Percentiles rank a stretch among this genome's conserved stretches.
Conservation (phyloP, 306 rosid species). For the Benincasa hispida region DNA sequence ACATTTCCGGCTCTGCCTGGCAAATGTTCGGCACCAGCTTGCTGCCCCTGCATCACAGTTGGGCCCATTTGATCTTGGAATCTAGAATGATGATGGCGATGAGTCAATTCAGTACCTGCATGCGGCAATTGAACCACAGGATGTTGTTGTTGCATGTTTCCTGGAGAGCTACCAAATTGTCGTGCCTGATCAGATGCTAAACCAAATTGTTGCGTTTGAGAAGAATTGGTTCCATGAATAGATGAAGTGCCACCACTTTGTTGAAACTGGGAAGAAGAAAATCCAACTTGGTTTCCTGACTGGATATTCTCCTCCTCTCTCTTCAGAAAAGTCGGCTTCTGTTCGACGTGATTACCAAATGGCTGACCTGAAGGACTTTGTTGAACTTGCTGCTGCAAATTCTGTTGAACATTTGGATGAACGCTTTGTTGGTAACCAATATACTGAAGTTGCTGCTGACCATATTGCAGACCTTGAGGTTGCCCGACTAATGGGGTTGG, state of each 20-base stretch:
- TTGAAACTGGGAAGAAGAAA: constrained; percentile 66
- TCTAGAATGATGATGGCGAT: constrained; percentile 50
- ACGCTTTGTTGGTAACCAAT: constrained; percentile 55
- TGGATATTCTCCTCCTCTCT: constrained; percentile 56
- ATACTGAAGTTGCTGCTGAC: constrained; percentile 53
- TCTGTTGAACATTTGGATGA: constrained; percentile 45
- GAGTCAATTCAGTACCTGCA: constrained; percentile 38
- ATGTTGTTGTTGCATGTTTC: constrained; percentile 41
- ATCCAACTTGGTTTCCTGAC: constrained; percentile 53
- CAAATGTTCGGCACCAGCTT: constrained; percentile 39
- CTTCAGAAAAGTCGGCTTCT: constrained; percentile 21
- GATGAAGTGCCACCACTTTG: constrained; percentile 38
- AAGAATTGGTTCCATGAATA: constrained; percentile 37
- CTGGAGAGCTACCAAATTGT: constrained; percentile 41
- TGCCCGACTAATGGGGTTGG: constrained; percentile 41
- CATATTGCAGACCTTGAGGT: constrained; percentile 48
- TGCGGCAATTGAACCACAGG: constrained; percentile 49
- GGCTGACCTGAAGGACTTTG: constrained; percentile 43
- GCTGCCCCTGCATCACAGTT: constrained; percentile 49
- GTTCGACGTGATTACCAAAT: constrained; percentile 61
- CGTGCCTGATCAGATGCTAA: constrained; percentile 50
- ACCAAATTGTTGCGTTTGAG: constrained; percentile 42
- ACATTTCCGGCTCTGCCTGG: constrained; percentile 59
- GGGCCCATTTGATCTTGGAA: constrained; percentile 61
- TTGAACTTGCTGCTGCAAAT: constrained; percentile 34